phyloP scores from a whole-genome alignment of 2,329 filamentous ascomycete genomes.

The Venturia asperata region DNA sequence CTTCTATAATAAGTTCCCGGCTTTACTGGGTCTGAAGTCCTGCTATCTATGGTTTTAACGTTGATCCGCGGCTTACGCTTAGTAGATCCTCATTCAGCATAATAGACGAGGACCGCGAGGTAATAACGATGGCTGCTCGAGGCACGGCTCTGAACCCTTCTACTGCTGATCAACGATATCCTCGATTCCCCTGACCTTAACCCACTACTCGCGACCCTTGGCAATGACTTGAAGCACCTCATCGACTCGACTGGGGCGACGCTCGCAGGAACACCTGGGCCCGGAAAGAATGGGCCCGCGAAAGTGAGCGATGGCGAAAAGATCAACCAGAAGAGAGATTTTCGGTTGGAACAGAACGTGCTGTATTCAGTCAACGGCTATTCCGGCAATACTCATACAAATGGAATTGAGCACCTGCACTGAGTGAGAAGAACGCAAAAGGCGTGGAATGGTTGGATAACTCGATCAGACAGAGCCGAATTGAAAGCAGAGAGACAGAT shows the following conservation, averaged over 20 bases:
- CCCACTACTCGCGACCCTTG: constrained; percentile 51
- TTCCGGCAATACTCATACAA: constrained; percentile 45
- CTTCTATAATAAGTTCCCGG: too few relatives aligned
- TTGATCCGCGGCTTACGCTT: too few relatives aligned
- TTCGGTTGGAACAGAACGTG: constrained; percentile 43
- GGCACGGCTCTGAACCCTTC: constrained; percentile 53
- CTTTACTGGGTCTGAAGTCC: too few relatives aligned
- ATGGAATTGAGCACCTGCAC: constrained; percentile 49
- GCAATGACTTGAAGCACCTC: constrained; percentile 43
- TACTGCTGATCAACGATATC: constrained; percentile 53
- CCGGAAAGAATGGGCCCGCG: constrained; percentile 14
- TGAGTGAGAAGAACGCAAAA: constrained; percentile 50
- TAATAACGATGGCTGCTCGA: constrained; percentile 52
- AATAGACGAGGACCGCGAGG: constrained; percentile 51
- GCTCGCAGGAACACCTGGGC: constrained; percentile 21
- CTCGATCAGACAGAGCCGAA: too few relatives aligned
- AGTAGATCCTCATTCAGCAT: too few relatives aligned
- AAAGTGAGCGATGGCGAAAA: constrained; percentile 14
- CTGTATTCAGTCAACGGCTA: constrained; percentile 57
- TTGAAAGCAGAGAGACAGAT: too few relatives aligned
- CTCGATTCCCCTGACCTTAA: constrained; percentile 55
- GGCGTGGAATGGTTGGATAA: constrained; percentile 35
- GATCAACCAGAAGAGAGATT: constrained; percentile 17
- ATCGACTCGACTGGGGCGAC: constrained; percentile 37
- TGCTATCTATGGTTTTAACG: too few relatives aligned